Percentiles rank a stretch among this genome's conserved stretches.
Evolutionary conservation across 75 land plant species (phyloP).

Genomic region (Cunninghamia lanceolata): DNA sequence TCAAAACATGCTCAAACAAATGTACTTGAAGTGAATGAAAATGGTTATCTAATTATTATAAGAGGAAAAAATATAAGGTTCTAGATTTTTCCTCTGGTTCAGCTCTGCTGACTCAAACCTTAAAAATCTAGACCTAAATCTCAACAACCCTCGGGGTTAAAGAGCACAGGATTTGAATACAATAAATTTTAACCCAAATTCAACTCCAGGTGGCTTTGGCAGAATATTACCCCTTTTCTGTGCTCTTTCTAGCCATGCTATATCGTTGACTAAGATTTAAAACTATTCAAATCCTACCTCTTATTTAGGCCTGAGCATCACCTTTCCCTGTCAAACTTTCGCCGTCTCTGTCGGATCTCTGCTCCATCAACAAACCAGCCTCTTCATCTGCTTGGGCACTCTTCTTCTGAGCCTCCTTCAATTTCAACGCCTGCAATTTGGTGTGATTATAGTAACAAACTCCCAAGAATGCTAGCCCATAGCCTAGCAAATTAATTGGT

Average conservation of each 20-base stretch:
- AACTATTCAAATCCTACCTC: slow-evolving; percentile 4
- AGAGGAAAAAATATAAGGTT: neutral
- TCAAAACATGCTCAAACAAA: neutral
- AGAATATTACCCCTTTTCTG: neutral
- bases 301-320: slow-evolving; percentile 5
- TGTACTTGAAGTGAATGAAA: neutral
- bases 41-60: neutral
- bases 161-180: slow-evolving; percentile 6
- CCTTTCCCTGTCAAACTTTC: slow-evolving; percentile 20
- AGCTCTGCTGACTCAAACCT: neutral
- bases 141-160: neutral
- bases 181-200: slow-evolving; percentile 1
- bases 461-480: slow-evolving; percentile 84
- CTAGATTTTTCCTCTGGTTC: slow-evolving; percentile 6
- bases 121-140: slow-evolving; percentile 12
- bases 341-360: slow-evolving; percentile 33
- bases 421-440: slow-evolving; percentile 82
- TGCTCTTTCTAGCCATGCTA: neutral
- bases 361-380: slow-evolving; percentile 48
- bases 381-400: slow-evolving; percentile 57
- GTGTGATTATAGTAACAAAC: slow-evolving; percentile 90
- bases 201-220: neutral
- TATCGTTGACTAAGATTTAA: neutral
- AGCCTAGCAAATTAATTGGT: slow-evolving; percentile 72
- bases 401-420: slow-evolving; percentile 77